phyloP scores from a whole-genome alignment of 176 grass and related monocot genomes.

The Typha latifolia region DNA sequence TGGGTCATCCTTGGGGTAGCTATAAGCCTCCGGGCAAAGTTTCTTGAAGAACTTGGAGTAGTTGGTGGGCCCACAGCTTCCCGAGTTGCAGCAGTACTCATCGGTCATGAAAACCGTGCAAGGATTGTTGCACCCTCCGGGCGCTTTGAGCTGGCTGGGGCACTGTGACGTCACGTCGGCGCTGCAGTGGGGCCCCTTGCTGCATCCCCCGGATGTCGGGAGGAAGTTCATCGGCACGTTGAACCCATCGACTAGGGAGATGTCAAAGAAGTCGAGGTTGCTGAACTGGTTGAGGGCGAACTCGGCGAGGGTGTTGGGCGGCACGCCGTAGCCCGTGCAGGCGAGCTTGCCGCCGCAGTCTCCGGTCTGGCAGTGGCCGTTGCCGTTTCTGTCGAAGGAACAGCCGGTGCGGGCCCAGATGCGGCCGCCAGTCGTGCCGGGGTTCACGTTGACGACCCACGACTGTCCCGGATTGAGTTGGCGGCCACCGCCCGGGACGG shows the following conservation, averaged over 20 bases:
- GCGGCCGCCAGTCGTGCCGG: slow-evolving; percentile 14
- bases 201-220: slow-evolving; percentile 19
- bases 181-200: slow-evolving; percentile 1
- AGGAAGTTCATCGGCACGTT: slow-evolving; percentile 55
- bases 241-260: slow-evolving; percentile 55
- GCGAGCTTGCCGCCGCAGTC: slow-evolving; percentile 41
- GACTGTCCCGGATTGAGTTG: slow-evolving; percentile 28
- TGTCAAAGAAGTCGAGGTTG: slow-evolving; percentile 43
- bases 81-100: slow-evolving; percentile 34
- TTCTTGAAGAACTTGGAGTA: slow-evolving; percentile 56
- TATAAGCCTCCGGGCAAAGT: slow-evolving; percentile 51
- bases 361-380: slow-evolving; percentile 33
- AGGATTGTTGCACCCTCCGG: slow-evolving; percentile 35
- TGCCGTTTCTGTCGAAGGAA: slow-evolving; percentile 34
- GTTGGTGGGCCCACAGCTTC: slow-evolving; percentile 11
- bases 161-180: slow-evolving; percentile 28
- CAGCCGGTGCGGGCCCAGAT: slow-evolving; percentile 60
- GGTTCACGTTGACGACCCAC: slow-evolving; percentile 12
- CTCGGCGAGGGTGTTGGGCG: slow-evolving; percentile 44
- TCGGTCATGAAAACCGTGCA: slow-evolving; percentile 41
- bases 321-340: slow-evolving; percentile 20
- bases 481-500: slow-evolving; percentile 23
- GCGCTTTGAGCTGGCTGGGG: slow-evolving; percentile 19
- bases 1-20: slow-evolving; percentile 45
- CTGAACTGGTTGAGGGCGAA: slow-evolving; percentile 19